Evolutionary conservation across 768 basidiomycete species (phyloP).

Genomic region (Boletus huronensis): DNA sequence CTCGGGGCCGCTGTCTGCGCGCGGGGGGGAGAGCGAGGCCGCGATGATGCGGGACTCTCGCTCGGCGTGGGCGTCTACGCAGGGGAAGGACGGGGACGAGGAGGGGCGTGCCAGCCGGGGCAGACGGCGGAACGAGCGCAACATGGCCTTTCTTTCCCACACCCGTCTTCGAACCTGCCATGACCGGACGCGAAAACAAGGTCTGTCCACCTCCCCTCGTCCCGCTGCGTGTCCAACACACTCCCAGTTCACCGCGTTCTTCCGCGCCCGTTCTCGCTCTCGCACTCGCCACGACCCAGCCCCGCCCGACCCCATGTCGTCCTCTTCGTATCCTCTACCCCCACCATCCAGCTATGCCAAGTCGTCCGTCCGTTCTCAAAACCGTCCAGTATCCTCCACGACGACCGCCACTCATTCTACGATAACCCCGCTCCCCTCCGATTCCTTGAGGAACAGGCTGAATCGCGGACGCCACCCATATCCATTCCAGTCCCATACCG

Average conservation of each 20-base stretch:
- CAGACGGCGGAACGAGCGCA: background rate
- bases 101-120: background rate
- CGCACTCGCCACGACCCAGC: slow-evolving; percentile 34
- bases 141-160: background rate
- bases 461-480: slow-evolving; percentile 18
- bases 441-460: slow-evolving; percentile 28
- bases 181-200: slow-evolving; percentile 41
- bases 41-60: slow-evolving; percentile 56
- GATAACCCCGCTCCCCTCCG: slow-evolving; percentile 53
- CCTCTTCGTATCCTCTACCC: background rate
- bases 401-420: slow-evolving; percentile 63
- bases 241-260: slow-evolving; percentile 57
- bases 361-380: slow-evolving; percentile 46
- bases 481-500: slow-evolving; percentile 8
- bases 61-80: slow-evolving; percentile 78
- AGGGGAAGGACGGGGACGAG: slow-evolving; percentile 53
- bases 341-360: slow-evolving; percentile 28
- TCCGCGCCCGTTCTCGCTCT: slow-evolving; percentile 52
- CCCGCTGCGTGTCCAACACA: background rate
- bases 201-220: slow-evolving; percentile 27
- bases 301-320: slow-evolving; percentile 8
- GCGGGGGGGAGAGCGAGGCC: background rate
- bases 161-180: too few species aligned
- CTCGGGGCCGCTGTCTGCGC: slow-evolving; percentile 64
- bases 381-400: slow-evolving; percentile 63